Evolutionary conservation across 148 eudicot genomes (phyloP).

Genomic region (Vaccinium myrtillus): DNA sequence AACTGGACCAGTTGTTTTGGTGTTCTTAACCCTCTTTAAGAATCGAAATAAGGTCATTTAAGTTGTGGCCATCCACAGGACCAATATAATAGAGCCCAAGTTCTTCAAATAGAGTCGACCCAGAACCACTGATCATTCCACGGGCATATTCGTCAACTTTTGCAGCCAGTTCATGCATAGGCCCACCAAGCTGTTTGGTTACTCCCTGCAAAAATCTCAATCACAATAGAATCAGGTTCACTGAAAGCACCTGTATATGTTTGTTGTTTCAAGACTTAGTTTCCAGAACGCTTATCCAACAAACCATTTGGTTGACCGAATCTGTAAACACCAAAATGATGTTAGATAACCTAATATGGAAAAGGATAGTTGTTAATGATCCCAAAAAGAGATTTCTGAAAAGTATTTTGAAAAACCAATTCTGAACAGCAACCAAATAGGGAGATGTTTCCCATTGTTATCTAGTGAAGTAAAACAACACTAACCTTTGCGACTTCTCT

Average conservation of each 20-base stretch:
- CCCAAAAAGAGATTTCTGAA: neutral
- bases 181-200: slow-evolving; percentile 88
- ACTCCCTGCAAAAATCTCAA: slow-evolving; percentile 58
- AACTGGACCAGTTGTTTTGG: slow-evolving; percentile 89
- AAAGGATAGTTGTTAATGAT: neutral
- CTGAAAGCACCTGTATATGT: neutral
- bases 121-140: slow-evolving; percentile 95
- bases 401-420: neutral
- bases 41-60: slow-evolving; percentile 84
- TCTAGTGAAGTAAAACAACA: neutral
- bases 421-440: neutral
- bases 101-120: slow-evolving; percentile 88
- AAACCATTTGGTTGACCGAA: neutral
- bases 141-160: slow-evolving; percentile 98
- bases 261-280: neutral
- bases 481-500: slow-evolving; percentile 96
- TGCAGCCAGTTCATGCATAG: slow-evolving; percentile 89
- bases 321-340: neutral
- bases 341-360: neutral
- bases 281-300: neutral
- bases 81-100: slow-evolving; percentile 96
- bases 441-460: neutral
- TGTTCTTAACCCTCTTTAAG: slow-evolving; percentile 86
- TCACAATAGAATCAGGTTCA: neutral
- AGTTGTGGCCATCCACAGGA: slow-evolving; percentile 94